Conservation (phyloP, 176 grass and related monocot genomes). For the Oryza glumipatula region DNA sequence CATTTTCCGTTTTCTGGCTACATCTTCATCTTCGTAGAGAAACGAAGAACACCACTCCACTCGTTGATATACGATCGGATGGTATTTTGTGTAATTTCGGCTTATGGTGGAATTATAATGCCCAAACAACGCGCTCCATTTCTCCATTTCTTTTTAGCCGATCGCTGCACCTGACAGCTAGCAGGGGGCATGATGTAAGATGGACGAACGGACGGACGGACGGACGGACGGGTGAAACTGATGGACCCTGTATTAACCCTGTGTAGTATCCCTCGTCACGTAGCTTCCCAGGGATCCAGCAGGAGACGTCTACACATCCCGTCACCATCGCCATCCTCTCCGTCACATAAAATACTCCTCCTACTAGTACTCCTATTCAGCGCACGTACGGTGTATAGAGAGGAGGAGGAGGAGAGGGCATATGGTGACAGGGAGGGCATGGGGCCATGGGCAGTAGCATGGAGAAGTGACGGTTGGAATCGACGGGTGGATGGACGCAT, state of each 20-base stretch:
- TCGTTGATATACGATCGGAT: no score
- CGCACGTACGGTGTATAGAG: neutral
- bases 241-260: neutral
- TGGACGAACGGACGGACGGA: neutral
- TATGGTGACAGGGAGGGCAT: neutral
- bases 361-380: neutral
- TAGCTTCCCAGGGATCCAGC: constrained; percentile 32
- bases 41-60: no score
- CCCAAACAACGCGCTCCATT: no score
- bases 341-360: constrained; percentile 40
- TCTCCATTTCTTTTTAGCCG: no score
- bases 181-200: neutral
- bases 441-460: constrained; percentile 26
- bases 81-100: no score
- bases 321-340: constrained; percentile 9
- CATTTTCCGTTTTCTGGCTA: no score
- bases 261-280: constrained; percentile 17
- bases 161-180: no score
- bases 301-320: constrained; percentile 42
- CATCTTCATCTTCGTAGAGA: no score
- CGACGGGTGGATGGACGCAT: constrained; percentile 50
- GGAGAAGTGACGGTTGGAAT: constrained; percentile 47
- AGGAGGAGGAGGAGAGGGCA: neutral
- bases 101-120: no score
- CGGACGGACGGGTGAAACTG: constrained; percentile 1